phyloP scores from a whole-genome alignment of 2,329 filamentous ascomycete genomes.

The Albophoma yamanashiensis region DNA sequence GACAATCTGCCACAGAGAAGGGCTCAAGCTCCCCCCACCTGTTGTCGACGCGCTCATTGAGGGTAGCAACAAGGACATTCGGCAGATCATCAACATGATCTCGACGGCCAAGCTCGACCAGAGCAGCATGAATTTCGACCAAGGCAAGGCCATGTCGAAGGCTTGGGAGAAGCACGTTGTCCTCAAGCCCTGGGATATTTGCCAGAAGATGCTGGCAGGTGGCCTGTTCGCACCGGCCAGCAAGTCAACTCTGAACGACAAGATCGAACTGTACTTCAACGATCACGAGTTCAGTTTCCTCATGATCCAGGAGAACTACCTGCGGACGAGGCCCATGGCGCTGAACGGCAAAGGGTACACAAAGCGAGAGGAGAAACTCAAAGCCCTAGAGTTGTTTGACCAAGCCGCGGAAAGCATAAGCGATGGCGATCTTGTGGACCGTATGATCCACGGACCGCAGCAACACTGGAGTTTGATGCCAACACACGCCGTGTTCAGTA shows the following conservation, averaged over 20 bases:
- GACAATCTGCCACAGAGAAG: slow-evolving; percentile 90
- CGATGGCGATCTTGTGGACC: slow-evolving; percentile 89
- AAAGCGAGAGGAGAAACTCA: slow-evolving; percentile 62
- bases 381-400: slow-evolving; percentile 76
- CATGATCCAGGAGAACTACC: slow-evolving; percentile 98
- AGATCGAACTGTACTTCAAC: slow-evolving; percentile 98
- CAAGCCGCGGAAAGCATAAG: slow-evolving; percentile 92
- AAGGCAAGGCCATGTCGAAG: slow-evolving; percentile 90
- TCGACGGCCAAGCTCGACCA: slow-evolving; percentile 87
- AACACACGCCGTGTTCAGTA: slow-evolving; percentile 88
- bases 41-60: slow-evolving; percentile 93
- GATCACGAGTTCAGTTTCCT: slow-evolving; percentile 96
- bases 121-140: slow-evolving; percentile 66
- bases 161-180: slow-evolving; percentile 97
- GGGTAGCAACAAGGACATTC: slow-evolving; percentile 89
- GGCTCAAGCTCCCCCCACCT: slow-evolving; percentile 68
- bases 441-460: slow-evolving; percentile 97
- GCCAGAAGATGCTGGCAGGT: slow-evolving; percentile 78
- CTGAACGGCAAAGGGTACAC: slow-evolving; percentile 44
- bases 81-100: slow-evolving; percentile 98
- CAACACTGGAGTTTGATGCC: slow-evolving; percentile 99
- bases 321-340: slow-evolving; percentile 66
- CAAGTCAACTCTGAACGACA: slow-evolving; percentile 86
- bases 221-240: slow-evolving; percentile 77
- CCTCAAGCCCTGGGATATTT: slow-evolving; percentile 97